phyloP scores from a whole-genome alignment of 2,329 filamentous ascomycete species.

The Talaromyces verruculosus region DNA sequence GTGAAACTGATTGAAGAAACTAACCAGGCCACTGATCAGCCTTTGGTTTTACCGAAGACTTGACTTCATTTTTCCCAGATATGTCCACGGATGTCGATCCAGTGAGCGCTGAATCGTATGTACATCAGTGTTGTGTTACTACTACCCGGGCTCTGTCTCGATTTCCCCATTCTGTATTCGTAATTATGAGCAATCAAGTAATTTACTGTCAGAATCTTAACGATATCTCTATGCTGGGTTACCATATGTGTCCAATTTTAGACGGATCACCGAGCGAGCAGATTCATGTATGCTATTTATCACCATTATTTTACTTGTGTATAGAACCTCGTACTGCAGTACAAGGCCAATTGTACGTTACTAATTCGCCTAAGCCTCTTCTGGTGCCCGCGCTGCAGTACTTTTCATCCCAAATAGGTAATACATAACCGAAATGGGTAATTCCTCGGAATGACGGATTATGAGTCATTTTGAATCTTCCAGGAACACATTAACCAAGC shows the following conservation, averaged over 20 bases:
- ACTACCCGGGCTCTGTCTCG: not conserved
- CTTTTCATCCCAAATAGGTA: not conserved
- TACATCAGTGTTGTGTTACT: not conserved
- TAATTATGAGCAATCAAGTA: not conserved
- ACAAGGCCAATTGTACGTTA: not conserved
- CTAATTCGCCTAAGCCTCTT: not conserved
- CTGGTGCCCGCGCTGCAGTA: not conserved
- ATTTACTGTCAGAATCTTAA: not conserved
- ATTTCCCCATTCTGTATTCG: not conserved
- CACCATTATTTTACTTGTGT: not conserved
- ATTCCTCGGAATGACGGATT: not conserved
- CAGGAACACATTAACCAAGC: not conserved
- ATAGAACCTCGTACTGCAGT: not conserved
- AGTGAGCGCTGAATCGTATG: not conserved
- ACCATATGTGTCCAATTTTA: not conserved
- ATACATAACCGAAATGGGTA: not conserved
- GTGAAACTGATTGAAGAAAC: no score
- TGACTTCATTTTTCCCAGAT: not conserved
- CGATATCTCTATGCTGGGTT: not conserved
- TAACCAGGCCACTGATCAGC: no score
- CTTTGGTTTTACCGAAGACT: not conserved
- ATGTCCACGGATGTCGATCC: not conserved
- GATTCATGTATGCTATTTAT: not conserved
- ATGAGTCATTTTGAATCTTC: slow-evolving; percentile 10
- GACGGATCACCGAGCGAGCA: not conserved